phyloP scores from a whole-genome alignment of 1,284 basidiomycete genomes.

The Apiotrichum gracile region DNA sequence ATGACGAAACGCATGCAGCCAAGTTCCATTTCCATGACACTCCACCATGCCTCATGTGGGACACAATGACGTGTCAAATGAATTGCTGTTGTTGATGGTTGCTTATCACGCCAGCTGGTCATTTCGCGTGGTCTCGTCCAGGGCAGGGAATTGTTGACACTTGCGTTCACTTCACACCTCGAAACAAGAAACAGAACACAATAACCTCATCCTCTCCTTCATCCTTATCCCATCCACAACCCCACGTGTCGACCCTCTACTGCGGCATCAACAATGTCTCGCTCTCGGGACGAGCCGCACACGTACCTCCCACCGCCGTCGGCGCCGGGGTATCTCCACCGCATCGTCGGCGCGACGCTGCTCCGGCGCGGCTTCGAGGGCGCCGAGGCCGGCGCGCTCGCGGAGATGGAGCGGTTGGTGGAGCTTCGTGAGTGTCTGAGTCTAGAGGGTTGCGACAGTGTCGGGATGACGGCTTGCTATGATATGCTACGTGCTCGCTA shows the following conservation, averaged over 20 bases:
- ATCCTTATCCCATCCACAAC: too few species aligned
- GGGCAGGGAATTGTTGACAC: too few species aligned
- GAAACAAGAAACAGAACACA: too few species aligned
- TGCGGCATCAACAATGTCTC: slow-evolving; percentile 3
- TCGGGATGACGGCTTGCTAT: too few species aligned
- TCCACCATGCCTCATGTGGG: neutral
- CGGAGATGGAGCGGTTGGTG: slow-evolving; percentile 37
- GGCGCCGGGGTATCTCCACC: slow-evolving; percentile 25
- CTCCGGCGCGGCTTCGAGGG: slow-evolving; percentile 32
- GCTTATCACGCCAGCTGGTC: too few species aligned
- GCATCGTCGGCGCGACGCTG: slow-evolving; percentile 26
- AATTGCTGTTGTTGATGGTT: too few species aligned
- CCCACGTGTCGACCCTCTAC: too few species aligned
- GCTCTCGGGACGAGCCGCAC: neutral
- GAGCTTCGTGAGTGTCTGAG: slow-evolving; percentile 39
- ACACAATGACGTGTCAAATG: too few species aligned
- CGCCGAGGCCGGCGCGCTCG: slow-evolving; percentile 39
- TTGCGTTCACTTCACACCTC: too few species aligned
- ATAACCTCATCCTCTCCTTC: too few species aligned
- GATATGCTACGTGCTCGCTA: neutral
- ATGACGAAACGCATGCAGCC: neutral
- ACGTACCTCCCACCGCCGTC: slow-evolving; percentile 18
- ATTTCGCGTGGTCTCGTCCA: too few species aligned
- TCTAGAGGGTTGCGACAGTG: too few species aligned
- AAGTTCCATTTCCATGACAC: neutral